A percentile compares a stretch with the other conserved stretches of the same genome.
Conservation (phyloP, 2,329 filamentous ascomycete species). For the Arthroderma sp. region DNA sequence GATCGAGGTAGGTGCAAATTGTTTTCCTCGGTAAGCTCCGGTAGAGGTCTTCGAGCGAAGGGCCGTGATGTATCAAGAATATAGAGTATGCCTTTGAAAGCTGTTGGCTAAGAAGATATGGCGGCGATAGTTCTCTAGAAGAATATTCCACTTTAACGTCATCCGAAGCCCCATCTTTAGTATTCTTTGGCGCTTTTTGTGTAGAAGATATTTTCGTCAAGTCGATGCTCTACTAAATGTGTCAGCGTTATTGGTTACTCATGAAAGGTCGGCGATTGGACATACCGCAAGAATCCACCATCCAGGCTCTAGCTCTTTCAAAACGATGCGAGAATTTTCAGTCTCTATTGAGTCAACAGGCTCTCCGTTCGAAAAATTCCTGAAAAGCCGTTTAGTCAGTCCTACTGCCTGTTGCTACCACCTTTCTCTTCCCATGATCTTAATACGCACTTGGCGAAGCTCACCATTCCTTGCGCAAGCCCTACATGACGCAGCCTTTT, state of each 20-base stretch:
- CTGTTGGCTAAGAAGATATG: constrained; percentile 65
- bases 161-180: not conserved
- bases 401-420: not conserved
- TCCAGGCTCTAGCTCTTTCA: constrained; percentile 74
- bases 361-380: constrained; percentile 67
- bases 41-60: constrained; percentile 59
- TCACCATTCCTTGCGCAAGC: constrained; percentile 90
- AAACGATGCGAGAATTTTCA: constrained; percentile 69
- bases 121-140: constrained; percentile 75
- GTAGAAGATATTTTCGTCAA: constrained; percentile 59
- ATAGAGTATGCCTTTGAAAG: constrained; percentile 68
- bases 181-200: constrained; percentile 6
- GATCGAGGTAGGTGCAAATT: constrained; percentile 60
- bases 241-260: not conserved
- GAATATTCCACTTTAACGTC: constrained; percentile 60
- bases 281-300: constrained; percentile 90
- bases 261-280: not conserved
- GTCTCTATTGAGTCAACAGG: constrained; percentile 80
- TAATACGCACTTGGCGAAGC: constrained; percentile 57
- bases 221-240: constrained; percentile 54
- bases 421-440: not conserved
- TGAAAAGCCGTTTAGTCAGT: constrained; percentile 22
- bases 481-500: constrained; percentile 86
- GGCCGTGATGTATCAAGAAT: constrained; percentile 79
- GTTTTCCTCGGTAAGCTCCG: constrained; percentile 50